A percentile compares a stretch with the other conserved stretches of the same genome.
Conservation (phyloP, 2,329 filamentous ascomycete species). For the Penicillium sp. region DNA sequence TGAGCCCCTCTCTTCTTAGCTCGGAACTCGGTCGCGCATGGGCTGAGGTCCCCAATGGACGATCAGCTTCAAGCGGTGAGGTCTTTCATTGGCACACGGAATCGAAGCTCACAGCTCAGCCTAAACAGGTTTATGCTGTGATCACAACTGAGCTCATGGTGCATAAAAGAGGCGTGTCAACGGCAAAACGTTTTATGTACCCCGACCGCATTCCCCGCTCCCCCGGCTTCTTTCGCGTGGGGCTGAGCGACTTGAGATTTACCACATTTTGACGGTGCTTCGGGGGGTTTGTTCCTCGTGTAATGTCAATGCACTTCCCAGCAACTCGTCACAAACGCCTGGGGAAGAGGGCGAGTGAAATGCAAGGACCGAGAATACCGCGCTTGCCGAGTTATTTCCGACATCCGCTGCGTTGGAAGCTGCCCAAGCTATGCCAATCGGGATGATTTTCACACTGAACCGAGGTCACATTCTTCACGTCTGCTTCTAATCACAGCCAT, state of each 20-base stretch:
- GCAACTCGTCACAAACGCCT: background rate
- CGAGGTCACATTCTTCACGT: background rate
- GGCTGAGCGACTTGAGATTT: background rate
- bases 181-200: background rate
- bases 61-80: background rate
- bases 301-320: background rate
- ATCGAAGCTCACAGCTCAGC: background rate
- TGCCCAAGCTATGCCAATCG: background rate
- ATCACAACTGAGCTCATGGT: background rate
- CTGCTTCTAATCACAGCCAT: background rate
- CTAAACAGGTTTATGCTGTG: background rate
- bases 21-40: slow-evolving; percentile 15
- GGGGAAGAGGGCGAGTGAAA: background rate
- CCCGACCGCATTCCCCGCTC: background rate
- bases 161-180: background rate
- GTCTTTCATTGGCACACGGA: background rate
- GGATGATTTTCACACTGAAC: background rate
- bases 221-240: background rate
- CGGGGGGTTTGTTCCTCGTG: background rate
- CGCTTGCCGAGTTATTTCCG: background rate
- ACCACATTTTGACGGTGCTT: too few species aligned
- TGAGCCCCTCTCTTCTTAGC: slow-evolving; percentile 4
- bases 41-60: background rate
- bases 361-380: background rate
- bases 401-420: background rate